Base-by-base conservation (phyloP, 2,329 filamentous ascomycete species). In the Penicillium italicum region DNA sequence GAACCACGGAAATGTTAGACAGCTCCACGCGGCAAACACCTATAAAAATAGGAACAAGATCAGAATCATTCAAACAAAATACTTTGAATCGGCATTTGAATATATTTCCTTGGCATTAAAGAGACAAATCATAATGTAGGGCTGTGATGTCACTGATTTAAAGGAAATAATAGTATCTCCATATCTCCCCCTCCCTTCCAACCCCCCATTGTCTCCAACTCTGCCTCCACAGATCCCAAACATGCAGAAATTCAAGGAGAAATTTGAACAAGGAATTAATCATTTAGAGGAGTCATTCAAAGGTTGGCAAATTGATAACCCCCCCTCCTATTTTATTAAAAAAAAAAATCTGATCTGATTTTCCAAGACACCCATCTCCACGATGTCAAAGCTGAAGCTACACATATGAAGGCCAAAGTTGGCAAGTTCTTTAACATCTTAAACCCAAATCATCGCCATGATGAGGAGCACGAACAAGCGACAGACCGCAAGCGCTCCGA, bases 381-480 rank as follows among this genome's bases (percentile, higher is more conserved):
- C 34, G 70, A 74, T 53, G 69, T 72, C 43, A 76, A 82, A 66
- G 76, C 83, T 61, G 75, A 80, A 59, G 80, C 82, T 2, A 73
- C 78, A 33, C 82, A 87, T 63, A 65, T 84, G 45, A 87, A 85
- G 72, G 77, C 85, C 69, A 83, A 83, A 58, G 69, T 87, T 30
- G 85, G 85, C 58, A 88, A 88, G 63, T 81, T 86, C 58, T 77
- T 78, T 64, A 87, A 88, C 63, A 70, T 87, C 58, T 83, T 96
- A 76, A 97, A 97, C 68, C 79, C 82, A 24, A 90, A 95, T 61
- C 93, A 97, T 72, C 88, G 93, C 52, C 93, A 97, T 70, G 93
- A 97, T 70, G 93, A 97, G 74, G 88, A 88, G 63, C 92, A 97
- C 71, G 94, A 97, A 72, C 81, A 93, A 72, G 79, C 74, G 10